A percentile compares a stretch with the other conserved stretches of the same genome.
Conservation (phyloP, 2,329 filamentous ascomycete genomes). For the Neonectria hederae region DNA sequence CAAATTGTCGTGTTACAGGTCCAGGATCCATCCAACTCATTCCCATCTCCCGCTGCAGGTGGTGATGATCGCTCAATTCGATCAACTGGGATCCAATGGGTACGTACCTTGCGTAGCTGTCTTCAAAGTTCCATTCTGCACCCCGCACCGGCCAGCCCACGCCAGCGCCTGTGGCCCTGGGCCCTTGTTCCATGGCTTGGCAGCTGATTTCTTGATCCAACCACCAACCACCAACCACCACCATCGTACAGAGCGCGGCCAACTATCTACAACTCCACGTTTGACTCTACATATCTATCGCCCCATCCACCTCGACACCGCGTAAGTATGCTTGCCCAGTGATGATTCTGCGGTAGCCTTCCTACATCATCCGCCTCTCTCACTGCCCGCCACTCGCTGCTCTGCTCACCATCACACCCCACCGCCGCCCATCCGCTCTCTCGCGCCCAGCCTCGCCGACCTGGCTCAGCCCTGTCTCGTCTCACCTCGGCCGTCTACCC, state of each 20-base stretch:
- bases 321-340: background rate
- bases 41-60: background rate
- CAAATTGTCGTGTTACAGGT: background rate
- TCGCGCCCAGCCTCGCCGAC: background rate
- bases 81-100: background rate
- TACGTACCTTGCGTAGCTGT: background rate
- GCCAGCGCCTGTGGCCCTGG: background rate
- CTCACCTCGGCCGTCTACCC: constrained; percentile 2
- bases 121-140: background rate
- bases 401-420: background rate
- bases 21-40: background rate
- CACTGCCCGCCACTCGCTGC: background rate
- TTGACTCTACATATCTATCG: background rate
- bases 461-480: background rate
- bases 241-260: background rate
- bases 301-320: background rate
- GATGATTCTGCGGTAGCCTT: background rate
- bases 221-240: background rate
- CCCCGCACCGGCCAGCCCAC: background rate
- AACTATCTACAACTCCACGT: background rate
- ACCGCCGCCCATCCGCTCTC: background rate
- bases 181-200: background rate
- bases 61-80: background rate
- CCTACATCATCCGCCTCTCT: background rate
- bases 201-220: background rate